Conservation (phyloP, 306 rosid genomes). For the Quercus engelmannii region DNA sequence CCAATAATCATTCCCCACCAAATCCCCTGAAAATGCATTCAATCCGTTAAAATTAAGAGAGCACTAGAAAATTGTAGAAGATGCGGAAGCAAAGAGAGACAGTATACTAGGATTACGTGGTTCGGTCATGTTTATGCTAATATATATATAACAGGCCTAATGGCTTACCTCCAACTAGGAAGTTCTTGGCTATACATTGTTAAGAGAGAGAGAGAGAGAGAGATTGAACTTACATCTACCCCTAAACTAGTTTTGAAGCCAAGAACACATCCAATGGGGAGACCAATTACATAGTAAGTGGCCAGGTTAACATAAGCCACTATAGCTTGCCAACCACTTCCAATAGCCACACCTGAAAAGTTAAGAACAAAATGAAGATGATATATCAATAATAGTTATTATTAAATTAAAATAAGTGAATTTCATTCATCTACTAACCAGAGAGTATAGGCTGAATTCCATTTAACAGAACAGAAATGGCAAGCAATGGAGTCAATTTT, state of each 20-base stretch:
- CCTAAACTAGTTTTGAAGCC: slow-evolving; percentile 57
- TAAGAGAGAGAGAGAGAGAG: background rate
- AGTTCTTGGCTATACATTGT: no score
- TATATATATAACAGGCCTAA: no score
- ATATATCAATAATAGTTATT: no score
- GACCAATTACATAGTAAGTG: slow-evolving; percentile 53
- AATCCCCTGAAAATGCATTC: slow-evolving; percentile 41
- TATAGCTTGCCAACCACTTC: slow-evolving; percentile 74
- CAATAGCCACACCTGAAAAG: slow-evolving; percentile 68
- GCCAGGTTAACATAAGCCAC: slow-evolving; percentile 71
- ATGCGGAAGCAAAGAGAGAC: no score
- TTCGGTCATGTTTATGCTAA: no score
- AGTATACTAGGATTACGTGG: no score
- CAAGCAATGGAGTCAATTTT: slow-evolving; percentile 60
- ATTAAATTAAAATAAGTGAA: no score
- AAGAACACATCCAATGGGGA: slow-evolving; percentile 68
- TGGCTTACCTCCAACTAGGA: no score
- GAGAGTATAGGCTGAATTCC: slow-evolving; percentile 67
- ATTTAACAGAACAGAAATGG: slow-evolving; percentile 63
- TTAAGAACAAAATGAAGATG: background rate
- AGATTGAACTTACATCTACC: slow-evolving; percentile 44
- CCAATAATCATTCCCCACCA: slow-evolving; percentile 82
- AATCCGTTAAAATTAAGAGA: background rate
- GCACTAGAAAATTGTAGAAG: no score
- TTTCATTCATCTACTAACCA: slow-evolving; percentile 15